phyloP scores from a whole-genome alignment of 805 yeast species.

The Starmerella sirachaensis region DNA sequence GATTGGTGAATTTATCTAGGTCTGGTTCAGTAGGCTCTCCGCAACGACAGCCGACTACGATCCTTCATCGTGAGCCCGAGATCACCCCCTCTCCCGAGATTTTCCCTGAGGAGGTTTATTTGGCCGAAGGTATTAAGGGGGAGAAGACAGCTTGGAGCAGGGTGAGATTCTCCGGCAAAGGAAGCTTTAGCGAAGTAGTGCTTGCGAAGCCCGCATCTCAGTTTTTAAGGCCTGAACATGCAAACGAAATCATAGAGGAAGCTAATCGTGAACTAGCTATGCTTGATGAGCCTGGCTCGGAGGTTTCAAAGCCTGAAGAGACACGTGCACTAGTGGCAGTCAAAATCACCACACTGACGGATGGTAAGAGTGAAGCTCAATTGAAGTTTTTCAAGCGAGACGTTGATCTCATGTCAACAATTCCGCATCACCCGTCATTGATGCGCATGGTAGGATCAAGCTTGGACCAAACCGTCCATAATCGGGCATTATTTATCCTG shows the following conservation, averaged over 20 bases:
- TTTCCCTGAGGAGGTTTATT: conserved; percentile 18
- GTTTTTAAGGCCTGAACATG: conserved; percentile 26
- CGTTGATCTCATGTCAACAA: conserved; percentile 41
- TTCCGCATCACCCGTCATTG: conserved; percentile 55
- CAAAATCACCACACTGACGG: conserved; percentile 44
- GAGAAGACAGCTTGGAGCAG: conserved; percentile 16
- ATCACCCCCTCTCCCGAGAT: conserved; percentile 8
- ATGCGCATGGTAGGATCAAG: conserved; percentile 39
- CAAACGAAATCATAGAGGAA: conserved; percentile 2
- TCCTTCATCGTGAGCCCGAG: conserved; percentile 19
- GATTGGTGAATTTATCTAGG: conserved; percentile 7
- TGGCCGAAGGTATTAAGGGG: conserved; percentile 10
- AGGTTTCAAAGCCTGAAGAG: conserved; percentile 1
- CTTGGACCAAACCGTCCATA: conserved; percentile 27
- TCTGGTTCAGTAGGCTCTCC: conserved; percentile 21
- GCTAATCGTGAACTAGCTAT: conserved; percentile 5
- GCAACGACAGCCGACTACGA: conserved; percentile 19
- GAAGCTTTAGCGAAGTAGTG: conserved; percentile 33
- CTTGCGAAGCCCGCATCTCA: conserved; percentile 28
- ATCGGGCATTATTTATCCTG: conserved; percentile 42
- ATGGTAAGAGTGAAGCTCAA: conserved; percentile 37
- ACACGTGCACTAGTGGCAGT: conserved; percentile 45
- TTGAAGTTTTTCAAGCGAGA: conserved; percentile 64
- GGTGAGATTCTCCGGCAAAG: conserved; percentile 29
- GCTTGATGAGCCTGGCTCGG: conserved; percentile 1